phyloP scores from a whole-genome alignment of 116 monocot species.

The Phalaenopsis hybrid region DNA sequence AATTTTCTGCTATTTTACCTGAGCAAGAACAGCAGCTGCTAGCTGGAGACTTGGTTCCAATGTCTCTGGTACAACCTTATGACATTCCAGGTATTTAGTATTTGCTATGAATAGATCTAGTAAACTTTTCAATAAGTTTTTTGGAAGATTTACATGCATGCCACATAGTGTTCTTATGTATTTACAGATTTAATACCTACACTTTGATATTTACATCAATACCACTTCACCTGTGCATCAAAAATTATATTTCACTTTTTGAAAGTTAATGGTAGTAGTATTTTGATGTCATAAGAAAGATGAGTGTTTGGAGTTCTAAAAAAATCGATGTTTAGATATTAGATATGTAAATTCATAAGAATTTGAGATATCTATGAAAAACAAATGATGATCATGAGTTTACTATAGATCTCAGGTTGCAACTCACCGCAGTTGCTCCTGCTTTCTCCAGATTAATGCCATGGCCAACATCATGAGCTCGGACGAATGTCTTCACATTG shows the following conservation, averaged over 20 bases:
- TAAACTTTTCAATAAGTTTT: neutral
- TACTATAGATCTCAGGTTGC: neutral
- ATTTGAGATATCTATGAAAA: too few species aligned
- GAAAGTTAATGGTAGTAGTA: too few species aligned
- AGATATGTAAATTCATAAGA: too few species aligned
- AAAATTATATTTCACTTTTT: too few species aligned
- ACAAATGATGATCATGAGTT: neutral
- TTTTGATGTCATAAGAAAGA: too few species aligned
- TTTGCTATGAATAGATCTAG: neutral
- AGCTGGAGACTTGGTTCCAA: constrained; percentile 97
- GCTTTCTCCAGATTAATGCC: constrained; percentile 97
- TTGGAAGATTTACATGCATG: too few species aligned
- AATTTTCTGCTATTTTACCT: constrained; percentile 32
- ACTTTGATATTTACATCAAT: too few species aligned
- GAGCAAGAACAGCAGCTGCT: constrained; percentile 97
- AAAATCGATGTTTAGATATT: too few species aligned
- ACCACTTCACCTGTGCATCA: too few species aligned
- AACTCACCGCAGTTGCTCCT: constrained; percentile 84
- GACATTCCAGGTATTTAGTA: constrained; percentile 6
- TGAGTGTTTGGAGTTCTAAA: too few species aligned
- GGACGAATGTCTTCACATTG: constrained; percentile 95
- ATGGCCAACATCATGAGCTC: constrained; percentile 96
- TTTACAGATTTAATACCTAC: too few species aligned
- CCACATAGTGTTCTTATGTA: too few species aligned
- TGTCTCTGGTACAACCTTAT: constrained; percentile 94